phyloP scores from a whole-genome alignment of 2,329 filamentous ascomycete genomes.

The Aureobasidium sp. region DNA sequence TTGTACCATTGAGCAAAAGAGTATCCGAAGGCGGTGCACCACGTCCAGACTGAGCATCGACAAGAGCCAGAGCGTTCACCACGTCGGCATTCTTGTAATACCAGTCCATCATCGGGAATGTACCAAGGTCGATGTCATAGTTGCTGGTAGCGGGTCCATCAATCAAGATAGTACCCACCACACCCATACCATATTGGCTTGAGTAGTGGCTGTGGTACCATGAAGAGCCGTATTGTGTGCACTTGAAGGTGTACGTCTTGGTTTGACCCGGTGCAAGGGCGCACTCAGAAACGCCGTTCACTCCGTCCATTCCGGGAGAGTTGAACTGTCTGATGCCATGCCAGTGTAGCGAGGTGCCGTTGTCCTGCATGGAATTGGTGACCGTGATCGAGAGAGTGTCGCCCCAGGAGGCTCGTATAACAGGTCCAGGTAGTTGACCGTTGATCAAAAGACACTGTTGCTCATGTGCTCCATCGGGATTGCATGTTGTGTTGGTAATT shows the following conservation, averaged over 20 bases:
- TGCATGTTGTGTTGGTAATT: conserved; percentile 30
- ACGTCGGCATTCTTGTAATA: conserved; percentile 25
- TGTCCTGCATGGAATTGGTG: conserved; percentile 44
- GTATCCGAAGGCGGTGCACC: conserved; percentile 36
- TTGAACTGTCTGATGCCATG: conserved; percentile 54
- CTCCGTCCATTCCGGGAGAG: conserved; percentile 51
- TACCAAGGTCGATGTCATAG: conserved; percentile 32
- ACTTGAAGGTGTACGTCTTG: conserved; percentile 50
- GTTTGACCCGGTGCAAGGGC: conserved; percentile 45
- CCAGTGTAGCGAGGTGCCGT: conserved; percentile 56
- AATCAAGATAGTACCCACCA: conserved; percentile 35
- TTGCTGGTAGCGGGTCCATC: conserved; percentile 37
- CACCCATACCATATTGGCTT: conserved; percentile 38
- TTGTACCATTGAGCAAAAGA: conserved; percentile 37
- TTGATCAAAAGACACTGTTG: conserved; percentile 47
- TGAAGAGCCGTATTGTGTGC: conserved; percentile 35
- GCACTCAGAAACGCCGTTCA: conserved; percentile 40
- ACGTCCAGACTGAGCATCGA: conserved; percentile 24
- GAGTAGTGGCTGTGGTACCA: conserved; percentile 41
- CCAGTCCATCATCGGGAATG: conserved; percentile 27
- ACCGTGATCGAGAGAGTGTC: conserved; percentile 46
- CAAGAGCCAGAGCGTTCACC: conserved; percentile 25
- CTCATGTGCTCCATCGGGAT: conserved; percentile 33
- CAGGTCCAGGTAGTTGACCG: conserved; percentile 59
- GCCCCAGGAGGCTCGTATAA: conserved; percentile 45